phyloP scores from a whole-genome alignment of 345 rosid genomes.

The Xanthoceras sorbifolium region DNA sequence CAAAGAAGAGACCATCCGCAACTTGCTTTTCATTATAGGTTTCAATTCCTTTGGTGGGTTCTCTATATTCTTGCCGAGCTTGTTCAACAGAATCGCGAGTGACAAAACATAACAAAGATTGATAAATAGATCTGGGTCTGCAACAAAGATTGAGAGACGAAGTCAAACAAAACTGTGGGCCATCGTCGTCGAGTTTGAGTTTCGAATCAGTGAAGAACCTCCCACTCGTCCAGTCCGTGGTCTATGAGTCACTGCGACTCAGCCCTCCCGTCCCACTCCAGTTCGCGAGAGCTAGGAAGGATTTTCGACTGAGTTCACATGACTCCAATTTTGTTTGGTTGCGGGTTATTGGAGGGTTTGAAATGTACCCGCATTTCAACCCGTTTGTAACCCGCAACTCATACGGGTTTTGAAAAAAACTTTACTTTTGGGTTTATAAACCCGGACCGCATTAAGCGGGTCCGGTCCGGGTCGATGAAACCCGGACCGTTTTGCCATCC shows the following conservation, averaged over 20 bases:
- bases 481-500: too few species aligned
- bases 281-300: constrained; percentile 77
- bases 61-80: constrained; percentile 54
- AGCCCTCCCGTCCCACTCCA: constrained; percentile 77
- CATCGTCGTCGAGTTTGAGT: constrained; percentile 44
- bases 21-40: constrained; percentile 66
- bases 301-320: constrained; percentile 64
- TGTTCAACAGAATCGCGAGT: constrained; percentile 39
- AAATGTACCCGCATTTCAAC: too few species aligned
- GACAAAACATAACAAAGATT: too few species aligned
- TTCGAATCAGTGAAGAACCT: constrained; percentile 62
- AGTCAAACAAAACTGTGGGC: constrained; percentile 47
- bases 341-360: too few species aligned
- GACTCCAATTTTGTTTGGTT: too few species aligned
- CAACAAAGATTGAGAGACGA: constrained; percentile 53
- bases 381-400: too few species aligned
- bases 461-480: too few species aligned
- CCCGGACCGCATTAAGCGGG: too few species aligned
- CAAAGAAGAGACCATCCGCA: constrained; percentile 58
- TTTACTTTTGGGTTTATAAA: too few species aligned
- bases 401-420: too few species aligned
- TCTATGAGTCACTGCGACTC: constrained; percentile 70
- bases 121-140: too few species aligned
- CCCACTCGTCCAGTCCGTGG: constrained; percentile 79
- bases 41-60: constrained; percentile 93